Base-by-base conservation (phyloP, 805 yeast species). In the Starmerella davenportii region DNA sequence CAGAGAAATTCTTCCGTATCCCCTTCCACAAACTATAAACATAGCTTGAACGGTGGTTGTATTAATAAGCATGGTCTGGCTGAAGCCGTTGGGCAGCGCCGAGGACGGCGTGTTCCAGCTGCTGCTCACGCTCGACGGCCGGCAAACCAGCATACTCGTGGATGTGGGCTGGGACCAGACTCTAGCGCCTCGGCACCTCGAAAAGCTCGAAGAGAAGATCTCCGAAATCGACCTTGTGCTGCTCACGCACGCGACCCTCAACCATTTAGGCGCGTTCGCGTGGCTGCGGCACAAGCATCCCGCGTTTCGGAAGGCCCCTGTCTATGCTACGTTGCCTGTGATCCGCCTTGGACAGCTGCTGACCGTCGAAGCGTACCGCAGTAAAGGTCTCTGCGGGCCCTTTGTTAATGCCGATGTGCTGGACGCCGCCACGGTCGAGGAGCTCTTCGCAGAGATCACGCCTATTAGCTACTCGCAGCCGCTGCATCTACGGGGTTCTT, bases 311-410 rank as follows among this genome's bases (percentile, higher is more conserved):
- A 63, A 70, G 27, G 69, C 85, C 19, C 82, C 84, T 2, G 77
- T 78, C 0, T 90, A 79, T 54, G 72, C 95, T 0, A 87, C 98
- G 0, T 58, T 82, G n/a, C 96, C 99, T 0, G 79, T 85, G 1
- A 66, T 76, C 11, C 85, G 81, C 51, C 61, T 90, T 51, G 96
- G 95, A 0, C 67, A 93, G 48, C 72, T 81, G 15, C 65, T 92
- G 4, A 77, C 93, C 0, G 70, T 80, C n/a, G 98, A 90, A 49
- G 61, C 70, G 23, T 90, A 84, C 54, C 59, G 92, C 43, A 61
- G 79, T 2, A 57, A 57, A 14, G 93, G 95, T 1, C 52, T 82
- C 1, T 60, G 79, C 30, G 95, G 95, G 0, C 87, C 93, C 0
- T 59, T 53, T 34, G 38, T 44, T 66, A 39, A 58, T 13, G 71